phyloP scores from a whole-genome alignment of 306 rosid genomes.

The Prunus padus region DNA sequence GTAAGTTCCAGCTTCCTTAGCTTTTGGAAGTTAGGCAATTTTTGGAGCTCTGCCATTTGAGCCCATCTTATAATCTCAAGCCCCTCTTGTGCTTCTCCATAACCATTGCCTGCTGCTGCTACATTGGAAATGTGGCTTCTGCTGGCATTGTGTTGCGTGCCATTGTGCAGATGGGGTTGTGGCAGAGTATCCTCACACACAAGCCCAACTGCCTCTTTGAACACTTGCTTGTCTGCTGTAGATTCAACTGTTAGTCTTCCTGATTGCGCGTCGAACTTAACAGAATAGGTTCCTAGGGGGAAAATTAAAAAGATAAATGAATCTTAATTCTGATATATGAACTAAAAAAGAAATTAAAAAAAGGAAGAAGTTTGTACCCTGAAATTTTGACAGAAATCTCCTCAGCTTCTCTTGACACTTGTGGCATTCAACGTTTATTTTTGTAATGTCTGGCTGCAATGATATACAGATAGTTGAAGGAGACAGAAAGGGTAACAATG shows the following conservation, averaged over 20 bases:
- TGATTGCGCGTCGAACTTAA: neutral
- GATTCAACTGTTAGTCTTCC: neutral
- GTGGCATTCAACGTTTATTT: neutral
- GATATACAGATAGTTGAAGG: neutral
- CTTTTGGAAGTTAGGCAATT: neutral
- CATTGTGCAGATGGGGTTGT: neutral
- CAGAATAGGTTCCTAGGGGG: neutral
- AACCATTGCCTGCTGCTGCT: too few species aligned
- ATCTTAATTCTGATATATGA: neutral
- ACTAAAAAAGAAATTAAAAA: neutral
- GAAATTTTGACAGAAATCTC: neutral
- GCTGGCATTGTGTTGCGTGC: neutral
- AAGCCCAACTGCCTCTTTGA: neutral
- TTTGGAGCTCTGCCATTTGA: conserved; percentile 3
- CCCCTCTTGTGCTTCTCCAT: neutral
- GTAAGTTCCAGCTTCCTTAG: neutral
- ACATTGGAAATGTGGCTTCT: neutral
- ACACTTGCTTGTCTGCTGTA: neutral
- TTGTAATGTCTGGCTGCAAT: neutral
- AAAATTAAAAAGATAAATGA: neutral
- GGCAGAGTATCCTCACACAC: neutral
- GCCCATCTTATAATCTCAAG: conserved; percentile 4
- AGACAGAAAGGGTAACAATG: too few species aligned
- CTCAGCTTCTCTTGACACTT: neutral
- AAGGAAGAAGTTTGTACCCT: neutral